Conservation (phyloP, 2,329 filamentous ascomycete genomes). For the Botrytis squamosa region DNA sequence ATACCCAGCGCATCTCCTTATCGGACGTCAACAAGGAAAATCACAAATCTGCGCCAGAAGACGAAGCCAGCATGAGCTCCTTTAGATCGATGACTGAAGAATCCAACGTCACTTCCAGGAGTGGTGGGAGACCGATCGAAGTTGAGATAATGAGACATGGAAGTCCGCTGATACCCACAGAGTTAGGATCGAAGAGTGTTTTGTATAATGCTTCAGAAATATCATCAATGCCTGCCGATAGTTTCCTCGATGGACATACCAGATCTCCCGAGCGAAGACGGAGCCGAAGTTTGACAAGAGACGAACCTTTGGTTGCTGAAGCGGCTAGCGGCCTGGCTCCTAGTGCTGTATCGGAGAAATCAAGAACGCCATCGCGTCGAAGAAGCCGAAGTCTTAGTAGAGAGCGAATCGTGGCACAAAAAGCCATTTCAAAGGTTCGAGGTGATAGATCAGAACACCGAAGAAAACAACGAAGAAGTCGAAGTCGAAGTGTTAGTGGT, state of each 20-base stretch:
- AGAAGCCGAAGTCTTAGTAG: conserved; percentile 64
- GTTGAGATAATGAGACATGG: conserved; percentile 75
- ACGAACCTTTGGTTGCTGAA: conserved; percentile 34
- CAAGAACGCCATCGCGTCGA: conserved; percentile 58
- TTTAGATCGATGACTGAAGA: conserved; percentile 78
- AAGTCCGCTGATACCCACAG: conserved; percentile 64
- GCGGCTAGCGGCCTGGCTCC: conserved; percentile 45
- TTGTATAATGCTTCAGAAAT: conserved; percentile 76
- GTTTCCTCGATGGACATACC: conserved; percentile 57
- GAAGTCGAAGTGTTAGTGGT: conserved; percentile 48
- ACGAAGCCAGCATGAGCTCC: conserved; percentile 67
- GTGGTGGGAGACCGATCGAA: conserved; percentile 69
- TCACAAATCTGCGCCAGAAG: conserved; percentile 51
- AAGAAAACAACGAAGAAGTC: conserved; percentile 44
- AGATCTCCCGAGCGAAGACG: conserved; percentile 37
- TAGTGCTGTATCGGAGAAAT: conserved; percentile 44
- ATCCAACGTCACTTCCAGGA: conserved; percentile 68
- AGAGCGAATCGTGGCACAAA: conserved; percentile 62
- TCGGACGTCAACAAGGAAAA: conserved; percentile 44
- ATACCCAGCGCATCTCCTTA: conserved; percentile 66
- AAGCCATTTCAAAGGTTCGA: conserved; percentile 65
- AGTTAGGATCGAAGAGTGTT: conserved; percentile 60
- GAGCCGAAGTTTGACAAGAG: conserved; percentile 36
- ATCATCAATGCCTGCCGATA: conserved; percentile 75
- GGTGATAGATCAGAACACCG: conserved; percentile 48